A percentile compares a stretch with the other conserved stretches of the same genome.
Conservation (phyloP, 768 basidiomycete species). For the Lactarius deliciosus region DNA sequence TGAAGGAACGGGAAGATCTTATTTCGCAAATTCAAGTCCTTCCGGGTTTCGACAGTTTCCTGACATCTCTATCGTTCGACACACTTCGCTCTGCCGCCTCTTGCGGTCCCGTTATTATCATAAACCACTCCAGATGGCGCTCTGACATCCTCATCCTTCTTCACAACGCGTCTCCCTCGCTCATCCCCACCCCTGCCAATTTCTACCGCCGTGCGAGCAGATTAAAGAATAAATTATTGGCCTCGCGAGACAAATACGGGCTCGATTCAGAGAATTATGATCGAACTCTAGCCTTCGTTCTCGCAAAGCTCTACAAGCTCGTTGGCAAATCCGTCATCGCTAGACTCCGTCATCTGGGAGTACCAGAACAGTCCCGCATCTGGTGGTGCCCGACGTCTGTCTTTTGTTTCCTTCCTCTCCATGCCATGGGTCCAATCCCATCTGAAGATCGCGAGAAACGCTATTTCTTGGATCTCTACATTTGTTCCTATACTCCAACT, state of each 20-base stretch:
- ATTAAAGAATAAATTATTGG: background rate
- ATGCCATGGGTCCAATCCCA: conserved; percentile 22
- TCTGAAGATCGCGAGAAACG: background rate
- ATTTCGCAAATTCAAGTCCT: conserved; percentile 9
- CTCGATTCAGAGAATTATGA: background rate
- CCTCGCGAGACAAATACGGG: background rate
- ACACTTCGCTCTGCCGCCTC: conserved; percentile 3
- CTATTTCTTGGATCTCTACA: background rate
- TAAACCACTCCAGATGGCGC: conserved; percentile 10
- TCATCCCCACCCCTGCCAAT: background rate
- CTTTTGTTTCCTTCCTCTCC: conserved; percentile 23
- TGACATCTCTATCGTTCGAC: background rate
- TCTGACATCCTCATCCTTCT: conserved; percentile 18
- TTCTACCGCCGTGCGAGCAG: conserved; percentile 3
- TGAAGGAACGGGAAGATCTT: background rate
- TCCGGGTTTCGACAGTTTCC: conserved; percentile 4
- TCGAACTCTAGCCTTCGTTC: background rate
- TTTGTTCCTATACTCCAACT: conserved; percentile 8
- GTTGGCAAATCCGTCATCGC: conserved; percentile 8
- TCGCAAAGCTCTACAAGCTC: conserved; percentile 11
- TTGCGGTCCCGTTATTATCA: conserved; percentile 10
- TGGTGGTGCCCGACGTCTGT: conserved; percentile 25
- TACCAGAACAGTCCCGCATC: conserved; percentile 14
- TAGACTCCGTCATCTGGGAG: background rate
- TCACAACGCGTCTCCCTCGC: background rate